Evolutionary conservation across 306 rosid genomes (phyloP).

Genomic region (Ceratonia siliqua): DNA sequence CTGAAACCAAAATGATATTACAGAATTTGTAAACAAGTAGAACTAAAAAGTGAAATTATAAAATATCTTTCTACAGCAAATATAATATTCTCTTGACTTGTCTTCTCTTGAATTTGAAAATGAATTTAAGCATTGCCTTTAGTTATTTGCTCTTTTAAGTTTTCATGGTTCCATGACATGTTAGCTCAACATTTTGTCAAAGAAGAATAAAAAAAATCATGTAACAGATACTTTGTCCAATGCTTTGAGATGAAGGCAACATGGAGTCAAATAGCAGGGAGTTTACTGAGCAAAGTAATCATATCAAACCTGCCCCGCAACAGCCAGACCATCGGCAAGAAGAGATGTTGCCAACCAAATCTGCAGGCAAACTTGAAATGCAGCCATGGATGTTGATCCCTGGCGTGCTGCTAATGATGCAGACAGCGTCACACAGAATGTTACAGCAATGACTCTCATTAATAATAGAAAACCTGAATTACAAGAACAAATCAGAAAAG

Average conservation of each 20-base stretch:
- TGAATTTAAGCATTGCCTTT: neutral
- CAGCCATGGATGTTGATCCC: constrained; percentile 93
- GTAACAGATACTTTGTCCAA: neutral
- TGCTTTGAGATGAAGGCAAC: neutral
- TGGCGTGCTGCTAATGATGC: constrained; percentile 90
- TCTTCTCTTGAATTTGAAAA: neutral
- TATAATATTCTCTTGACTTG: too few species aligned
- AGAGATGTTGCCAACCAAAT: constrained; percentile 94
- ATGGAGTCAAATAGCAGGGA: neutral
- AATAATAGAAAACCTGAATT: constrained; percentile 76
- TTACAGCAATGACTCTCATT: constrained; percentile 91
- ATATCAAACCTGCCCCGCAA: constrained; percentile 88
- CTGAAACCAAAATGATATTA: constrained; percentile 44
- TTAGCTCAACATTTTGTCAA: neutral
- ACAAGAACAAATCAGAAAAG: constrained; percentile 28
- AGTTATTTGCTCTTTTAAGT: neutral
- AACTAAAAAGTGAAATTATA: neutral
- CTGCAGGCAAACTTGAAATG: constrained; percentile 95
- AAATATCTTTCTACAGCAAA: neutral
- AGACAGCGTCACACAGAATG: constrained; percentile 92
- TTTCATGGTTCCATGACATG: neutral
- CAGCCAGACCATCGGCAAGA: constrained; percentile 95
- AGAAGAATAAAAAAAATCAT: neutral
- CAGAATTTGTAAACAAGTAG: constrained; percentile 8
- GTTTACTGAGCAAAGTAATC: constrained; percentile 3